Evolutionary conservation across 2,329 filamentous ascomycete genomes (phyloP).

Genomic region (Claviceps cyperi): DNA sequence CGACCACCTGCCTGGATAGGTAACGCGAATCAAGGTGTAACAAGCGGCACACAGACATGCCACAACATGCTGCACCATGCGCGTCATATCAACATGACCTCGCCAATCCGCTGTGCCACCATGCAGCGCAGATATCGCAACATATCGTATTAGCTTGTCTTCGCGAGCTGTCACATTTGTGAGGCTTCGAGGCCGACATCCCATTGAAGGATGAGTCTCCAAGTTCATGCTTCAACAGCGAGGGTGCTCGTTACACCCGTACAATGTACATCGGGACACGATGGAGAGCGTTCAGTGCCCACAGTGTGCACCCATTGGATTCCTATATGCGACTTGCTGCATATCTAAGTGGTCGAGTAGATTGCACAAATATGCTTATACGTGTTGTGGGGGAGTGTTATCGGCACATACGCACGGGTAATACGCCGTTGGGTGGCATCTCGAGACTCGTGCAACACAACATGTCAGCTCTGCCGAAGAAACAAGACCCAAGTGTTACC

Average conservation of each 20-base stretch:
- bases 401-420: neutral
- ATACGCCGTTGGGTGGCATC: slow-evolving; percentile 23
- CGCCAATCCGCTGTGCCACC: neutral
- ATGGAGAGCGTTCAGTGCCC: no score
- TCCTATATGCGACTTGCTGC: no score
- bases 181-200: no score
- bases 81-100: slow-evolving; percentile 3
- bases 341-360: no score
- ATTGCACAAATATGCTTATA: neutral
- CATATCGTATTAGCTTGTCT: neutral
- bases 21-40: neutral
- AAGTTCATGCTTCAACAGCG: no score
- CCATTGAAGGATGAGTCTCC: no score
- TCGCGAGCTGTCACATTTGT: no score
- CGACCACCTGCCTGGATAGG: no score
- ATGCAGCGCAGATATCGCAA: neutral
- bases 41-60: neutral
- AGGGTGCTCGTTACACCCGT: no score
- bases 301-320: no score
- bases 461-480: slow-evolving; percentile 25
- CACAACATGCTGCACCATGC: slow-evolving; percentile 3
- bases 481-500: slow-evolving; percentile 16
- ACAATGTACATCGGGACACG: no score
- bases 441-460: slow-evolving; percentile 20
- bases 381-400: neutral